Base-by-base conservation (phyloP, 2,329 filamentous ascomycete genomes). In the Didymella lethalis region DNA sequence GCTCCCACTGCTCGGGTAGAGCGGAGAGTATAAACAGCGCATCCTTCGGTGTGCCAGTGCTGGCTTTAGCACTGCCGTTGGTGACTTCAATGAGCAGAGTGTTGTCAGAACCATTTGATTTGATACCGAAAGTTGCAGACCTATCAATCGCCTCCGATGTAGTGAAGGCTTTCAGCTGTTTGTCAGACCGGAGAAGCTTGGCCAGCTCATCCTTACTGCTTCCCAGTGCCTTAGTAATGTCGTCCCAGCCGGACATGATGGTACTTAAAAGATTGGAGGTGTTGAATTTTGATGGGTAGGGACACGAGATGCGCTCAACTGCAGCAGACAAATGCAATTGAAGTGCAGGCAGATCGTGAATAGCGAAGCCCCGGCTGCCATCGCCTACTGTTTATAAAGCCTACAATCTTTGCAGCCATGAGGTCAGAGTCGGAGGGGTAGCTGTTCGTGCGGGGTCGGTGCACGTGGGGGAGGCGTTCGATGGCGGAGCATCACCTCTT, bases 1-100 rank as follows among this genome's bases (percentile, higher is more conserved):
- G 71, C 63, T 80, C 75, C 80, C 80, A 82, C 69, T 82, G 79
- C 59, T 81, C 77, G 3, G 79, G 78, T 2, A 78, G 67, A 11
- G 79, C 79, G 20, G 73, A 75, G 4, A 82, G 73, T 0, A 70
- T 74, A 63, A 81, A 82, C 0, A 74, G 43, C 0, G 73, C 71
- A 56, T 76, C 74, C 48, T 75, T 73, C 4, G 71, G 49, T 6
- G 66, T 61, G 14, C 75, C 74, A 0, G 67, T 63, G 38, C 63
- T 70, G 8, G 66, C 69, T 51, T 69, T 66, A 12, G 63, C 74
- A 38, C 64, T 70, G 49, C 70, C 73, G 48, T 75, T 76, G 54
- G 52, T 62, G 38, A 77, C 68, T 18, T 65, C 72, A 60, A 78
- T 60, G 36, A 78, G 71, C 18, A 78, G 61, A 1, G 71, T 64